These are phyloP conservation scores for Ceratocystis papillata DNA, from an alignment of 2,329 filamentous ascomycete genomes.

Conservation along the genomic window DNA sequence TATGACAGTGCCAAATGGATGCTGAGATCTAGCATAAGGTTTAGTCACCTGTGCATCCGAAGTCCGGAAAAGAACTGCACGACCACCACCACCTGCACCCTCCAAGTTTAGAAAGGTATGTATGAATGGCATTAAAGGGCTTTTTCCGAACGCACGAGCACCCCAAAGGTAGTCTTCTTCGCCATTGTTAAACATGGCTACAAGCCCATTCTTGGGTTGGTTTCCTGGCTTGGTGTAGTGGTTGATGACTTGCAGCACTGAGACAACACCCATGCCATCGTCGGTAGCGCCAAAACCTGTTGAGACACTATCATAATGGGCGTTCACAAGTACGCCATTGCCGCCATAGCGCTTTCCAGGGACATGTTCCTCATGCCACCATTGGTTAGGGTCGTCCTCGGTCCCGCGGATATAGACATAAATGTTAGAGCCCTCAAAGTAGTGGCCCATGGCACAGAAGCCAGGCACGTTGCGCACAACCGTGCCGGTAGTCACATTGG, in stretches of 20 bases:
- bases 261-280: conserved; percentile 82
- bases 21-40: conserved; percentile 58
- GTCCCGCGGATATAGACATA: conserved; percentile 81
- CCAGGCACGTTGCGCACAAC: conserved; percentile 29
- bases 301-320: conserved; percentile 88
- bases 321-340: conserved; percentile 82
- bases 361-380: conserved; percentile 50
- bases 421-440: conserved; percentile 88
- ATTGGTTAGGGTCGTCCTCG: conserved; percentile 59
- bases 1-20: conserved; percentile 77
- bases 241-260: conserved; percentile 70
- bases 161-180: conserved; percentile 91
- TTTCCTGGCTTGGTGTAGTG: conserved; percentile 67
- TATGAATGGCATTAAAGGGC: conserved; percentile 66
- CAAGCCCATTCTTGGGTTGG: conserved; percentile 66
- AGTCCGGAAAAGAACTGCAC: conserved; percentile 75
- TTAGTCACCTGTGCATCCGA: conserved; percentile 78
- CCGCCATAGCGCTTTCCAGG: conserved; percentile 43
- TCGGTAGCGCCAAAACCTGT: conserved; percentile 91
- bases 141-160: conserved; percentile 71
- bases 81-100: conserved; percentile 82
- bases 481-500: conserved; percentile 56
- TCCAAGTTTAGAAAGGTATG: conserved; percentile 92
- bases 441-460: conserved; percentile 43
- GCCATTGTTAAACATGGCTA: conserved; percentile 85